These are phyloP conservation scores for Alternaria dauci DNA, from an alignment of 2,329 filamentous ascomycete genomes.

Conservation along the genomic window DNA sequence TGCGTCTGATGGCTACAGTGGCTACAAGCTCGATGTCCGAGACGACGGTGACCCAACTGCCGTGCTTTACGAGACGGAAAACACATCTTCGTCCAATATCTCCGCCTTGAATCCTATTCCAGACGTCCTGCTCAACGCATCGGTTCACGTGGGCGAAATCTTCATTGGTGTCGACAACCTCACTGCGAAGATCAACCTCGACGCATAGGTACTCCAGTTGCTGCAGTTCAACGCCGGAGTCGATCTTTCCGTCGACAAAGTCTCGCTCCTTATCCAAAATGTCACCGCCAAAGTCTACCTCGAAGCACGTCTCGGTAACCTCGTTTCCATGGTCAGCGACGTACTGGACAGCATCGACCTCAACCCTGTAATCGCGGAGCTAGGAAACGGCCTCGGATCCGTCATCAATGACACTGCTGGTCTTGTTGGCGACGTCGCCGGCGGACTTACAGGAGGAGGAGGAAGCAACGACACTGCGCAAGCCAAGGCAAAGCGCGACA, in stretches of 20 bases:
- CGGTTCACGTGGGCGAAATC: conserved; percentile 66
- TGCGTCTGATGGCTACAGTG: conserved; percentile 61
- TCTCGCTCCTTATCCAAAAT: conserved; percentile 65
- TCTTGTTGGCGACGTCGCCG: conserved; percentile 37
- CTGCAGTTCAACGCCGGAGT: conserved; percentile 69
- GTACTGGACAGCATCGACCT: conserved; percentile 67
- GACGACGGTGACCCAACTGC: conserved; percentile 61
- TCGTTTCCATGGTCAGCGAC: conserved; percentile 67
- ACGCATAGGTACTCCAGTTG: conserved; percentile 66
- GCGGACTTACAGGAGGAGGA: conserved; percentile 19
- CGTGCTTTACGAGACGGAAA: conserved; percentile 63
- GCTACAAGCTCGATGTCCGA: conserved; percentile 60
- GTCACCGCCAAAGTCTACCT: conserved; percentile 66
- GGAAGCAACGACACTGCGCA: conserved; percentile 18
- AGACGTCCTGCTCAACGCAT: conserved; percentile 69
- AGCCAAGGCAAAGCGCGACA: conserved; percentile 35
- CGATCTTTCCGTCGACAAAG: conserved; percentile 65
- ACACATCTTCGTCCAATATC: conserved; percentile 56
- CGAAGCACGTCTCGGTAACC: conserved; percentile 67
- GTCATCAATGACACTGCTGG: conserved; percentile 56
- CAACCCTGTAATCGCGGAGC: conserved; percentile 66
- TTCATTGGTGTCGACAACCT: conserved; percentile 67
- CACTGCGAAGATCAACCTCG: conserved; percentile 68
- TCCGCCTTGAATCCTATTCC: conserved; percentile 58
- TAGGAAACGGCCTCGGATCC: conserved; percentile 60